Evolutionary conservation across 164 flowering plant genomes (phyloP).

Genomic region (Umbilicus rupestris): DNA sequence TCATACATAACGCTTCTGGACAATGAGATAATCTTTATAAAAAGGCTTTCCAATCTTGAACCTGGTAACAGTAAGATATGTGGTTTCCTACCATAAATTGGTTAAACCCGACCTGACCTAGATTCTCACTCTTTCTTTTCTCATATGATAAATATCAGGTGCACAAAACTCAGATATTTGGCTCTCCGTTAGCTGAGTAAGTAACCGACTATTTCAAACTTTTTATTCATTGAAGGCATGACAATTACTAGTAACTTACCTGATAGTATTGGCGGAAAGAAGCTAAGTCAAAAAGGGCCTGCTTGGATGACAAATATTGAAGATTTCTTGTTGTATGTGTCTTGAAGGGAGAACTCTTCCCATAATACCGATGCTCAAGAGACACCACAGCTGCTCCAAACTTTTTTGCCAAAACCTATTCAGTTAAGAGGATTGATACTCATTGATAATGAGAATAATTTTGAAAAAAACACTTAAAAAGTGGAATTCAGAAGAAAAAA

Average conservation of each 20-base stretch:
- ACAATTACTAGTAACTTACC: constrained; percentile 24
- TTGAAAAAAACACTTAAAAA: too few species aligned
- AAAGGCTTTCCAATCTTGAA: neutral
- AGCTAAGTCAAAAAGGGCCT: constrained; percentile 94
- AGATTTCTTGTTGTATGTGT: constrained; percentile 59
- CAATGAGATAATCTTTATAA: neutral
- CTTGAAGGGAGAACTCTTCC: constrained; percentile 87
- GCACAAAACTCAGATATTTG: neutral
- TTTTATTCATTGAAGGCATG: neutral
- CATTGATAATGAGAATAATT: too few species aligned
- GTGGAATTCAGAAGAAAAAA: too few species aligned
- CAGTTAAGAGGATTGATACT: neutral
- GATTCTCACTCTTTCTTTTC: neutral
- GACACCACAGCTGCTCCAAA: constrained; percentile 95
- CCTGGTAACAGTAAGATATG: neutral
- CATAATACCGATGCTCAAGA: constrained; percentile 97
- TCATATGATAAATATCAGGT: neutral
- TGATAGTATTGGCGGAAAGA: constrained; percentile 79
- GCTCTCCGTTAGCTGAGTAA: neutral
- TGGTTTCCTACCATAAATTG: neutral
- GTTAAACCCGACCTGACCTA: neutral
- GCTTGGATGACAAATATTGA: constrained; percentile 87
- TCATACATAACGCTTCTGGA: neutral
- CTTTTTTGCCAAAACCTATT: constrained; percentile 85
- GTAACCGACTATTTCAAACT: neutral